Base-by-base conservation (phyloP, 2,329 filamentous ascomycete species). In the Cladobotryum mycophilum region DNA sequence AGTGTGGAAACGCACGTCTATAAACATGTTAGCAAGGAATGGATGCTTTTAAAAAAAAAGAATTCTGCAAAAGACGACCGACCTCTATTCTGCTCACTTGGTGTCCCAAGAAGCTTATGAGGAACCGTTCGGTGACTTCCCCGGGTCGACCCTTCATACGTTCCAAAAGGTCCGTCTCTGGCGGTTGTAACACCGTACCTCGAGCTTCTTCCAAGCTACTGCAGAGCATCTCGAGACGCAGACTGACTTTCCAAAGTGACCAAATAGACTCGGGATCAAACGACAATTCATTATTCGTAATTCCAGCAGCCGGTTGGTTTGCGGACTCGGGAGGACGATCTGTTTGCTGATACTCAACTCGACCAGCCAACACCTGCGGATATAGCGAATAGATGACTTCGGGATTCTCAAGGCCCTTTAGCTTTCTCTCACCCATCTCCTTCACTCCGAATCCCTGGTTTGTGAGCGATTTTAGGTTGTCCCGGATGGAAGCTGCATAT, bases 1-100 rank as follows among this genome's bases (percentile, higher is more conserved):
- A 96, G 78, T 1, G 88, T 89, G 33, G 86, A 87, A 59, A 91
- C 80, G 64, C 88, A 93, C 47, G 88, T 85, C 89, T 95, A 42
- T 58, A 48, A 9, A 14, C 30, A 17, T 38, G 13, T 30, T 6
- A 30, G 25, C 8, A 30, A 30, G 20, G 20, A 44, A 13, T n/a
- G 11, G 4, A 22, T 14, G 17, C 6, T 42, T 17, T 15, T 18
- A 37, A 38, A 18, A 25, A 17, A 15, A 12, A 18, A 41, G 40
- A 14, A 25, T 18, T 8, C 7, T 7, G 41, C 5, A 22, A 22
- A 48, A 46, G 20, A 18, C n/a, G 22, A 45, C 85, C 70, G 75
- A 95, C 90, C 83, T 99, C 93, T 66, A 99, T 95, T 62, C 93
- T 83, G 66, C 88, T 91, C 59, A 99, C 87, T 76, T 96, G 90